Percentiles rank a stretch among this genome's conserved stretches.
Conservation (phyloP, 306 rosid species). For the Vachellia pachyceras region DNA sequence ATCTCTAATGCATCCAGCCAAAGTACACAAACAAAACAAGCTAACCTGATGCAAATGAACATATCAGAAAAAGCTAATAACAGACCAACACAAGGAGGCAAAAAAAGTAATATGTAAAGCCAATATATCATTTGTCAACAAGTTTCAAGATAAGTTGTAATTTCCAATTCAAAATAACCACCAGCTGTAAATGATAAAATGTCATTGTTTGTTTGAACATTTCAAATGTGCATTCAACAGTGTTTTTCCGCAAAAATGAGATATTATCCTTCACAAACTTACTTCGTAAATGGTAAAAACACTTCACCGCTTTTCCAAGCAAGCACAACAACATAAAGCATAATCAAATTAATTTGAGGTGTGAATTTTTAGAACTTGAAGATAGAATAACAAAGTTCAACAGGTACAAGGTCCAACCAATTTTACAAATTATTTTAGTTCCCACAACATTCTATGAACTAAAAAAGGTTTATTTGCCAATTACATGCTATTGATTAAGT, state of each 20-base stretch:
- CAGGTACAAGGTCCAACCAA: neutral
- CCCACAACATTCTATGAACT: constrained; percentile 1
- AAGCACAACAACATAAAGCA: neutral
- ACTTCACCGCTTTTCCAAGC: too few species aligned
- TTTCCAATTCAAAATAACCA: constrained; percentile 3
- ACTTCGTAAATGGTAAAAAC: too few species aligned
- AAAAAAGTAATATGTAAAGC: neutral
- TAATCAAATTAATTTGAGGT: neutral
- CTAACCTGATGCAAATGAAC: neutral
- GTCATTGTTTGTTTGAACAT: too few species aligned
- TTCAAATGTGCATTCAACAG: too few species aligned
- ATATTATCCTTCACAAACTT: too few species aligned
- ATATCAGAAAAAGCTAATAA: constrained; percentile 6
- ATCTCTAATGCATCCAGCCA: constrained; percentile 1
- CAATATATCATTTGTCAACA: constrained; percentile 14
- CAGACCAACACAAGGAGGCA: neutral
- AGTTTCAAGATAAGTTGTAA: constrained; percentile 1
- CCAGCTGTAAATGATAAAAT: constrained; percentile 3
- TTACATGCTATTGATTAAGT: neutral
- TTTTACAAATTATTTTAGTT: neutral
- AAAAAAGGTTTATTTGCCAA: constrained; percentile 15
- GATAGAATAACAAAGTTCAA: neutral
- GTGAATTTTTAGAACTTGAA: neutral
- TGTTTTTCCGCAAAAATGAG: too few species aligned
- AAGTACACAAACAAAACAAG: neutral